Percentiles rank a stretch among this genome's conserved stretches.
Evolutionary conservation across 148 eudicot species (phyloP).

Genomic region (Drosera capensis): DNA sequence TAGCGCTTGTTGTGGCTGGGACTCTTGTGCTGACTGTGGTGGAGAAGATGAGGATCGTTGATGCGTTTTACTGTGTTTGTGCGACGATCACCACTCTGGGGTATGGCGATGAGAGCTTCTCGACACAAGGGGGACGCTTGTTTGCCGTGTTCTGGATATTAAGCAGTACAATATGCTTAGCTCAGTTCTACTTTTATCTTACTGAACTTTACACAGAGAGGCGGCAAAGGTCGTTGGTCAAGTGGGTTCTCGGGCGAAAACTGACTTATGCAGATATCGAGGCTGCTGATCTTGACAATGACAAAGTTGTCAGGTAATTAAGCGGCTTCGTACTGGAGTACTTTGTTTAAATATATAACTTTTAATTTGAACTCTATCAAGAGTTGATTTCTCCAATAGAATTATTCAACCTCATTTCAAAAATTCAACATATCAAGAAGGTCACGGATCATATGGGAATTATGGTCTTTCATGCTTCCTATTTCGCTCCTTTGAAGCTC

Average conservation of each 20-base stretch:
- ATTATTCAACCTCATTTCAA: no score
- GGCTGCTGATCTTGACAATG: constrained; percentile 68
- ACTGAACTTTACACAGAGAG: constrained; percentile 58
- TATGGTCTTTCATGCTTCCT: background rate
- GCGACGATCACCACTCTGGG: constrained; percentile 66
- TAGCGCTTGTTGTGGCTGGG: constrained; percentile 30
- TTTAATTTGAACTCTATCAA: background rate
- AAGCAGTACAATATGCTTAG: constrained; percentile 59
- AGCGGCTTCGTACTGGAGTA: background rate
- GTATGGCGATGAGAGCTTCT: constrained; percentile 66
- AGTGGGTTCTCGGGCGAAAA: constrained; percentile 48
- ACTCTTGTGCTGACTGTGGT: constrained; percentile 21
- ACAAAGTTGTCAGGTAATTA: constrained; percentile 41
- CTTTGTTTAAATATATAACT: background rate
- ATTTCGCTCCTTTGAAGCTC: background rate
- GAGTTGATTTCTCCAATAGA: background rate
- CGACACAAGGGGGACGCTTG: constrained; percentile 38
- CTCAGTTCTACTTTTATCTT: constrained; percentile 48
- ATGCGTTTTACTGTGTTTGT: constrained; percentile 72
- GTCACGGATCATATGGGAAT: no score
- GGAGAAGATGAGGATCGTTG: constrained; percentile 30
- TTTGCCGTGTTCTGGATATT: constrained; percentile 72
- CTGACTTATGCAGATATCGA: constrained; percentile 44
- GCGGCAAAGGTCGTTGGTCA: constrained; percentile 21
- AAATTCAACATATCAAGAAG: no score